These are phyloP conservation scores for Exsudoporus frostii DNA, from an alignment of 768 basidiomycete species.

Conservation along the genomic window DNA sequence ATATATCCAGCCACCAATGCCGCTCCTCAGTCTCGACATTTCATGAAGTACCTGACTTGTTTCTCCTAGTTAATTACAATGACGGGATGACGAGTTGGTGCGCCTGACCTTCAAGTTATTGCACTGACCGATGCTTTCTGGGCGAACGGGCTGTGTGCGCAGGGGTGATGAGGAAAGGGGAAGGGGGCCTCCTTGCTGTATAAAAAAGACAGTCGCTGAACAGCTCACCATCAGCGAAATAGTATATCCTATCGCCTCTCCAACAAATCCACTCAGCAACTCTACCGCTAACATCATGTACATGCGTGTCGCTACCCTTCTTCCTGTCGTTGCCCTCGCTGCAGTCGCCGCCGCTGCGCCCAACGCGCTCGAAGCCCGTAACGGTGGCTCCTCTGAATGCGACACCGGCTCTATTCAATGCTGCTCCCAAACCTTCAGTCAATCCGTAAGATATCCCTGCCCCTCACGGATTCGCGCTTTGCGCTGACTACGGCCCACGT, in stretches of 20 bases:
- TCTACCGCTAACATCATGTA: slow-evolving; percentile 3
- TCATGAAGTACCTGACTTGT: too few relatives aligned
- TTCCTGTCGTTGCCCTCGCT: slow-evolving; percentile 8
- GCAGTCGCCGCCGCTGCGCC: slow-evolving; percentile 6
- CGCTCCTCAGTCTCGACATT: background rate
- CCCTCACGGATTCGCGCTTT: too few relatives aligned
- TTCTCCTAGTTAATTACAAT: too few relatives aligned
- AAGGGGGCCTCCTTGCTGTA: background rate
- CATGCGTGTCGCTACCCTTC: slow-evolving; percentile 1
- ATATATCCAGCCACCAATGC: background rate
- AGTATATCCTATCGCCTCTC: background rate
- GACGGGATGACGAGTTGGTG: background rate
- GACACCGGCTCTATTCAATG: slow-evolving; percentile 7
- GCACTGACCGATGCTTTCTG: background rate
- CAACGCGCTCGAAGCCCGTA: background rate
- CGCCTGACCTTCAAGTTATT: background rate
- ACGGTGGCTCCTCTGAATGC: background rate
- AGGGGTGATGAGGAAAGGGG: background rate
- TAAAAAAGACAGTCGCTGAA: background rate
- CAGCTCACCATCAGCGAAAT: background rate
- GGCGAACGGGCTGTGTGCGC: background rate
- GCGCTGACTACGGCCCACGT: background rate
- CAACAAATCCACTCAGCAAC: background rate
- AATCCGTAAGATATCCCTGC: background rate
- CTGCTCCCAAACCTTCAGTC: background rate